Percentiles rank a stretch among this genome's conserved stretches.
Conservation (phyloP, 257 asterid genomes). For the Solanum sparsipilum region DNA sequence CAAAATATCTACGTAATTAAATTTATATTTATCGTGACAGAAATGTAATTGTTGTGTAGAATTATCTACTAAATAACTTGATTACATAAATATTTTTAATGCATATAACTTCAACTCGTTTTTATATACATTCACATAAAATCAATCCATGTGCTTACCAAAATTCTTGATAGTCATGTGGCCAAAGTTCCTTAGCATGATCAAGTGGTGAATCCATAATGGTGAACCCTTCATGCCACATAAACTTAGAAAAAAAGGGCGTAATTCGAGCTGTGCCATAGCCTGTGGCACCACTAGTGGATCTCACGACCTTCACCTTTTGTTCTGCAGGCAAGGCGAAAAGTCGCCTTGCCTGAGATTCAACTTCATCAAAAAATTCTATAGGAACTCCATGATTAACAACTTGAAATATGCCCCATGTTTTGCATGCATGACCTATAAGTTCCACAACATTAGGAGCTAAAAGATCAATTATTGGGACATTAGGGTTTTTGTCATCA, state of each 20-base stretch:
- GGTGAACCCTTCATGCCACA: constrained; percentile 97
- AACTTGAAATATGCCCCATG: constrained; percentile 56
- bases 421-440: constrained; percentile 43
- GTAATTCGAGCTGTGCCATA: constrained; percentile 68
- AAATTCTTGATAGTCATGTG: constrained; percentile 29
- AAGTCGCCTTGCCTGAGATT: constrained; percentile 31
- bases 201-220: constrained; percentile 52
- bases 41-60: too few relatives aligned
- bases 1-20: neutral
- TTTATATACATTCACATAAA: neutral
- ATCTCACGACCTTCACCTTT: constrained; percentile 39
- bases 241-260: constrained; percentile 41
- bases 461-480: constrained; percentile 42
- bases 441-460: constrained; percentile 34
- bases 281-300: constrained; percentile 53
- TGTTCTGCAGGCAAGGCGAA: constrained; percentile 37
- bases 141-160: constrained; percentile 44
- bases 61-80: neutral
- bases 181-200: constrained; percentile 79
- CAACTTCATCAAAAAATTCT: constrained; percentile 31
- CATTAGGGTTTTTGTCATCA: neutral
- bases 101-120: neutral
- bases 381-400: constrained; percentile 41
- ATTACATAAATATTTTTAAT: neutral
- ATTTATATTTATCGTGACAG: neutral